A percentile compares a stretch with the other conserved stretches of the same genome.
These are phyloP conservation scores for Ochetophila trinervis DNA, from an alignment of 306 rosid species.

Conservation along the genomic window DNA sequence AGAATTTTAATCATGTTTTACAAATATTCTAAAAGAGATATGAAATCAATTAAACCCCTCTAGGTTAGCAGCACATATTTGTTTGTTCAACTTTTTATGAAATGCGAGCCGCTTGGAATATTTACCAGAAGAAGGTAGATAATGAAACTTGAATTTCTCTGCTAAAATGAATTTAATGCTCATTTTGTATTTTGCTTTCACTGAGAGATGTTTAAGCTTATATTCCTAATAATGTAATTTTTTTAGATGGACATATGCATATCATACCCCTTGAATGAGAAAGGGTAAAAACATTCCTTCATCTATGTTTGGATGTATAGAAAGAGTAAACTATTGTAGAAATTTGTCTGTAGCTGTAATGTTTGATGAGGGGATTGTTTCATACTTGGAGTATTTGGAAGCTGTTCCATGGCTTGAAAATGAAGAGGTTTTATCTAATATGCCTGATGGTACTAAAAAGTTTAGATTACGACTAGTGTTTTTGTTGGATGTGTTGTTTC, in stretches of 20 bases:
- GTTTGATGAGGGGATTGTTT: slow-evolving; percentile 72
- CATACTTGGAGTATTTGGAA: slow-evolving; percentile 78
- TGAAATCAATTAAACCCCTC: not conserved
- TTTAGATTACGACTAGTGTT: slow-evolving; percentile 36
- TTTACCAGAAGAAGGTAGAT: not conserved
- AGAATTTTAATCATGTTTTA: too few relatives aligned
- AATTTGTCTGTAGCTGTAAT: slow-evolving; percentile 71
- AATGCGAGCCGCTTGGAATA: not conserved
- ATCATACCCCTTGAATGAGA: too few relatives aligned
- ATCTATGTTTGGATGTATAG: too few relatives aligned
- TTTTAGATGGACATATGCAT: too few relatives aligned
- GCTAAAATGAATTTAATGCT: not conserved
- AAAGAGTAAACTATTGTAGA: slow-evolving; percentile 34
- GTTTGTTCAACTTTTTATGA: not conserved
- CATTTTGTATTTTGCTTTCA: not conserved
- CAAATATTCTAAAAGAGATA: too few relatives aligned
- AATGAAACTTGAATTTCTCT: not conserved
- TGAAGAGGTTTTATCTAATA: slow-evolving; percentile 28
- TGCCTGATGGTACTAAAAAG: slow-evolving; percentile 46
- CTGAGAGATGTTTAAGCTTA: too few relatives aligned
- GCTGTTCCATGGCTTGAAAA: slow-evolving; percentile 41
- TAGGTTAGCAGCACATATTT: not conserved
- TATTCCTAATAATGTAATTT: too few relatives aligned
- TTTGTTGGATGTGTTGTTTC: slow-evolving; percentile 12
- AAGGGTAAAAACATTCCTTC: too few relatives aligned